Percentiles rank a stretch among this genome's conserved stretches.
These are phyloP conservation scores for Ogataea naganishii DNA, from an alignment of 805 yeast genomes.

Conservation along the genomic window DNA sequence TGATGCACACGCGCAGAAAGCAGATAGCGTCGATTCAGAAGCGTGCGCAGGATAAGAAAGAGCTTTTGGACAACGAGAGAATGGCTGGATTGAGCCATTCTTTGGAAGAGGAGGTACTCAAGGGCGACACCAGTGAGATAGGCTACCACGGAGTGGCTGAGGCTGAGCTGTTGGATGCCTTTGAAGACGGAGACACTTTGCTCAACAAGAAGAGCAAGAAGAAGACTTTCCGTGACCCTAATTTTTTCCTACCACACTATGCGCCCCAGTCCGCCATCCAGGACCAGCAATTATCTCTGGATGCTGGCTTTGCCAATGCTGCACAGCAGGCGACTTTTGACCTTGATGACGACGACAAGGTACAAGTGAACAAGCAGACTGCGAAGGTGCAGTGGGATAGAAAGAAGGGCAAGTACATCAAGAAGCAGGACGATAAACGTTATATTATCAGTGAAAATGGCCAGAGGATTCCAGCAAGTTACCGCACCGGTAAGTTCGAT, in stretches of 20 bases:
- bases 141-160: constrained; percentile 31
- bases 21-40: constrained; percentile 86
- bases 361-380: constrained; percentile 55
- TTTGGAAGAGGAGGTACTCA: constrained; percentile 65
- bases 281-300: constrained; percentile 61
- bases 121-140: constrained; percentile 32
- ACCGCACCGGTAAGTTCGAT: constrained; percentile 84
- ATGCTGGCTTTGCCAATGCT: constrained; percentile 66
- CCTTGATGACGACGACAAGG: constrained; percentile 60
- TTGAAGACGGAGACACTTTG: constrained; percentile 42
- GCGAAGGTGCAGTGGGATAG: constrained; percentile 84
- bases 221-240: constrained; percentile 65
- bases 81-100: constrained; percentile 65
- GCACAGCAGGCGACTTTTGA: constrained; percentile 87
- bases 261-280: constrained; percentile 76
- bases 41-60: constrained; percentile 62
- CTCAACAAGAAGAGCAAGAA: constrained; percentile 21
- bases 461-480: constrained; percentile 83
- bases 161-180: constrained; percentile 36
- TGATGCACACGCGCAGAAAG: constrained; percentile 80
- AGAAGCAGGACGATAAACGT: constrained; percentile 75
- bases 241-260: constrained; percentile 78
- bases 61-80: constrained; percentile 63
- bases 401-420: constrained; percentile 83
- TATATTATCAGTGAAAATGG: constrained; percentile 95